Evolutionary conservation across 2,329 filamentous ascomycete species (phyloP).

Genomic region (Lachnellula suecica): DNA sequence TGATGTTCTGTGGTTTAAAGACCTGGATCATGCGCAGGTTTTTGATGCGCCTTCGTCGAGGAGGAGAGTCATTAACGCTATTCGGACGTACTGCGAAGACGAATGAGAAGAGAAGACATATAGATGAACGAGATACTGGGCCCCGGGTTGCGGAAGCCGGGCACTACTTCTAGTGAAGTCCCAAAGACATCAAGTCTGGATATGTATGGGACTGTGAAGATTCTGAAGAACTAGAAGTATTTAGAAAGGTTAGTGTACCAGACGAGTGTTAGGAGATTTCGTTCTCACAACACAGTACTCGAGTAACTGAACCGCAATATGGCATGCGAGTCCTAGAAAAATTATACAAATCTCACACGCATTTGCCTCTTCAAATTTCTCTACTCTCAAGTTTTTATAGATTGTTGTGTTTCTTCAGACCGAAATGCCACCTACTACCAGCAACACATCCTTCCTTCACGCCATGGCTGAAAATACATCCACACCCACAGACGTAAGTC

Average conservation of each 20-base stretch:
- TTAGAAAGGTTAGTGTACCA: no score
- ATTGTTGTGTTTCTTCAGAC: not conserved
- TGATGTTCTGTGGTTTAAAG: slow-evolving; percentile 55
- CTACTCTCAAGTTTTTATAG: not conserved
- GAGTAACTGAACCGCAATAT: no score
- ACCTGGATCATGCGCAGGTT: slow-evolving; percentile 56
- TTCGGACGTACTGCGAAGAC: slow-evolving; percentile 29
- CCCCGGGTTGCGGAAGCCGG: not conserved
- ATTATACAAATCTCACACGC: not conserved
- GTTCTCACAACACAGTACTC: no score
- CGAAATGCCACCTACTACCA: not conserved
- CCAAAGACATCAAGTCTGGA: no score
- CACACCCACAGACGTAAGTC: not conserved
- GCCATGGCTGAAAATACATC: not conserved
- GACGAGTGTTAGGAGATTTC: no score
- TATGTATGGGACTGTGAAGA: no score
- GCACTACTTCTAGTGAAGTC: no score
- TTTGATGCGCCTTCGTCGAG: slow-evolving; percentile 41
- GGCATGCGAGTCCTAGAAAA: no score
- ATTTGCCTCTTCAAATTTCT: not conserved
- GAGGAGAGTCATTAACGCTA: slow-evolving; percentile 32
- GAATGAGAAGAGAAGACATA: not conserved
- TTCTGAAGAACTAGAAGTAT: no score
- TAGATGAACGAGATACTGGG: not conserved
- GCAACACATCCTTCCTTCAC: not conserved